A percentile compares a stretch with the other conserved stretches of the same genome.
These are phyloP conservation scores for Annona squamosa DNA, from an alignment of 164 flowering plant species.

Conservation along the genomic window DNA sequence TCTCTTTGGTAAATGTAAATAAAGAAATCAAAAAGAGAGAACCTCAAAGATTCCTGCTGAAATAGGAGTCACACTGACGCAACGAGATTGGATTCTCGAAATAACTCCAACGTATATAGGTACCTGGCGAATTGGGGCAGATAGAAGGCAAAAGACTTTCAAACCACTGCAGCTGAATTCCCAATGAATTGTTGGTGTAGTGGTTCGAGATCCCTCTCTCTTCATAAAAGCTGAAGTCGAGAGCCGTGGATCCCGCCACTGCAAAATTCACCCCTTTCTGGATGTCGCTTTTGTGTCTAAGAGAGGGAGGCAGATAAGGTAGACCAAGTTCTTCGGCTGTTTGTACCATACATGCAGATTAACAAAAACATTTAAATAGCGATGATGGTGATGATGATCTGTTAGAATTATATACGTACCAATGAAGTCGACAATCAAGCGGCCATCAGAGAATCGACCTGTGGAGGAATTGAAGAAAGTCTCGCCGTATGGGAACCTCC, in stretches of 20 bases:
- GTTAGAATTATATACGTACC: background rate
- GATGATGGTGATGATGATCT: too few species aligned
- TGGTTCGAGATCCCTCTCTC: conserved; percentile 11
- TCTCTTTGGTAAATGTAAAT: too few species aligned
- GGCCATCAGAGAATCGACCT: conserved; percentile 49
- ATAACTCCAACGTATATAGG: background rate
- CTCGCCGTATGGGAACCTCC: conserved; percentile 29
- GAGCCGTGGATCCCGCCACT: conserved; percentile 45
- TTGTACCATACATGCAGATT: background rate
- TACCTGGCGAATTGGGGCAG: background rate
- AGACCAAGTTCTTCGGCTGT: conserved; percentile 19
- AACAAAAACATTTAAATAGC: background rate
- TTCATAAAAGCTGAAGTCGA: conserved; percentile 20
- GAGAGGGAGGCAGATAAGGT: conserved; percentile 35
- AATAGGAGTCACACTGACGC: too few species aligned
- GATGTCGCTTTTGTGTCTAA: conserved; percentile 8
- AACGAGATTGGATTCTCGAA: background rate
- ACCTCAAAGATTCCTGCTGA: too few species aligned
- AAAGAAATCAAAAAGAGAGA: too few species aligned
- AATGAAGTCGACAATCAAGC: conserved; percentile 47
- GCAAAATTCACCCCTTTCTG: conserved; percentile 46
- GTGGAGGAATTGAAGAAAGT: conserved; percentile 32
- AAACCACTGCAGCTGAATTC: conserved; percentile 29
- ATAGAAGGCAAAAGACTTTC: conserved; percentile 7
- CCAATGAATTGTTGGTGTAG: conserved; percentile 14